Evolutionary conservation across 2,329 filamentous ascomycete species (phyloP).

Genomic region (Alternaria ethzedia): DNA sequence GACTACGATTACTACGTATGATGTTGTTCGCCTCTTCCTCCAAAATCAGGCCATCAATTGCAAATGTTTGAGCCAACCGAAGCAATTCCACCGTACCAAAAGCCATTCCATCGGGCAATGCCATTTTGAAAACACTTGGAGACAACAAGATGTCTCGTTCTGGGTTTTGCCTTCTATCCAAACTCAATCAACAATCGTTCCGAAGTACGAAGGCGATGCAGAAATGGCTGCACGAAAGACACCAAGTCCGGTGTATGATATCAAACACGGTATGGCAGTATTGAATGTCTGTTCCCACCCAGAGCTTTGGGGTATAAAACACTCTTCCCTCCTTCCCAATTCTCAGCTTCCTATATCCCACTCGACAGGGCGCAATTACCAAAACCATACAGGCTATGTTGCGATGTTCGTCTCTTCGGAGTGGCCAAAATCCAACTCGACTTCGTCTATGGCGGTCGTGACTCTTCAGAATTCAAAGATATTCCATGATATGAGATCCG

Average conservation of each 20-base stretch:
- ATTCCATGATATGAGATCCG: too few species aligned
- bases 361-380: not conserved
- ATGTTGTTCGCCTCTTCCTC: not conserved
- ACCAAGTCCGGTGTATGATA: not conserved
- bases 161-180: too few species aligned
- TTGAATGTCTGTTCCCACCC: not conserved
- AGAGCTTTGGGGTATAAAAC: not conserved
- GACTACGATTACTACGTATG: too few species aligned
- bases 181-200: too few species aligned
- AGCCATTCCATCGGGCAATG: not conserved
- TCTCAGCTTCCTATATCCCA: not conserved
- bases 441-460: not conserved
- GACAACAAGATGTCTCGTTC: not conserved
- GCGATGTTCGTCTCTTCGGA: not conserved
- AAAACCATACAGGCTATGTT: not conserved
- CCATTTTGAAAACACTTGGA: too few species aligned
- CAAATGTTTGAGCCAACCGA: not conserved
- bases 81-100: not conserved
- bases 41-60: not conserved
- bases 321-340: too few species aligned
- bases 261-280: rapidly evolving
- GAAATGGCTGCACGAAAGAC: not conserved
- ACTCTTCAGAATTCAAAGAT: too few species aligned
- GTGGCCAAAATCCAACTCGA: not conserved
- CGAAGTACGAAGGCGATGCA: too few species aligned